phyloP scores from a whole-genome alignment of 306 rosid species.

The Pyrus bretschneideri region DNA sequence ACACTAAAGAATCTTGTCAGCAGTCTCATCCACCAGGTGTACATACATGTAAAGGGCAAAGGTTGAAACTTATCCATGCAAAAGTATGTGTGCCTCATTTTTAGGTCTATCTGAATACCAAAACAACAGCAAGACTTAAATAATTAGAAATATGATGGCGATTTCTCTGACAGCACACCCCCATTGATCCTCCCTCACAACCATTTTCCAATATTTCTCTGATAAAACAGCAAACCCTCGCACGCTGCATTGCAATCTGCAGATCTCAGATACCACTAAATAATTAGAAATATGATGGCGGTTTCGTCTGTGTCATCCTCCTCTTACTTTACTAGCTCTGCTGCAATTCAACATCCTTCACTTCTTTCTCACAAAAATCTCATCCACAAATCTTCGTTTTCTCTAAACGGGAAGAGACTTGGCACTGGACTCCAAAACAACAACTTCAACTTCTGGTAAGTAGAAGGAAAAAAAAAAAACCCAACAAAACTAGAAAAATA shows the following conservation, averaged over 20 bases:
- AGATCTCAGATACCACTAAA: not conserved
- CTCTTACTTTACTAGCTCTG: slow-evolving; percentile 17
- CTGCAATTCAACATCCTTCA: slow-evolving; percentile 16
- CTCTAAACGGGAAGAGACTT: not conserved
- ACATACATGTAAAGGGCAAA: not conserved
- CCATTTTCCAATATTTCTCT: not conserved
- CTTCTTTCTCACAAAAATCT: slow-evolving; percentile 1
- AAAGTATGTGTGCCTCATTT: not conserved
- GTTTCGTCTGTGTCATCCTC: slow-evolving; percentile 34
- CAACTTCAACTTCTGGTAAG: slow-evolving; percentile 18
- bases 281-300: slow-evolving; percentile 17
- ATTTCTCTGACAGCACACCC: not conserved
- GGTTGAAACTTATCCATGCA: slow-evolving; percentile 25
- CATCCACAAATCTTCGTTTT: slow-evolving; percentile 1
- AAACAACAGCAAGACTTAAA: not conserved
- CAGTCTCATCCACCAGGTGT: slow-evolving; percentile 1
- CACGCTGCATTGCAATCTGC: not conserved
- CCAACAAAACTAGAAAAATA: not conserved
- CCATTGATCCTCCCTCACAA: not conserved
- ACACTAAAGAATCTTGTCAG: not conserved
- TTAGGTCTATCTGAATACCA: not conserved
- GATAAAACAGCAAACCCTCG: not conserved
- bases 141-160: too few relatives aligned
- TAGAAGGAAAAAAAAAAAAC: not conserved
- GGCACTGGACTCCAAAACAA: not conserved